Evolutionary conservation across 108 stramenopile genomes (phyloP), one percentile per base, ranked within the genome.

Genomic region (Nitzschia sp.): DNA sequence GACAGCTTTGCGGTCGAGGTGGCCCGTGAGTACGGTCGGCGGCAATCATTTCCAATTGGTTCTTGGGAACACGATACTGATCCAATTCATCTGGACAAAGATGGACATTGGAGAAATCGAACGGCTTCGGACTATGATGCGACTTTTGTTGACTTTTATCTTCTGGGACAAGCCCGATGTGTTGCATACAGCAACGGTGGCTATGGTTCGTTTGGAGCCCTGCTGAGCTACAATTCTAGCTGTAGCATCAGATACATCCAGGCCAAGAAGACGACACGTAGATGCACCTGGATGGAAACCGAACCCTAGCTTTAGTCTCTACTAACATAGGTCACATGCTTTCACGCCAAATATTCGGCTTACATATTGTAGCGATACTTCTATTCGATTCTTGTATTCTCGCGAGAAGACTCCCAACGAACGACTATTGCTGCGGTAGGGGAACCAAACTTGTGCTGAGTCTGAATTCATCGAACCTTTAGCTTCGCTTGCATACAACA

Each of bases 31-130:
- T 72, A 72, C 46, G 72, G 53, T 3, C 35, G 25, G 29, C 55
- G 59, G 17, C 48, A 59, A 19, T 24, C 21, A 0, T 36, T 65
- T 3, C 42, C 63, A 8, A 33, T 74, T 29, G 68, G 26, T 0
- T 57, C 68, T 0, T 47, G 58, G 35, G 38, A 45, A 1, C 9
- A 17, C 45, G 17, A 34, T 0, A 23, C 35, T 21, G 68, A 80
- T 24, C 79, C 79, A 33, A 59, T 80, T 32, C 79, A 80, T 59
- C 34, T 80, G 46, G 79, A 74, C 42, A 74, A 74, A 47, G 79
- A 56, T 24, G 27, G 30, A 11, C 46, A 67, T 11, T 78, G 77
- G 77, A 42, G 26, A 57, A 53, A 24, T 17, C 72, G 73, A 0
- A 23, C 62, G 29, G 27, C 79, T 15, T 70, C 68, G 1, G 72